Conservation (phyloP, 164 flowering plant species). For the Aristolochia contorta region DNA sequence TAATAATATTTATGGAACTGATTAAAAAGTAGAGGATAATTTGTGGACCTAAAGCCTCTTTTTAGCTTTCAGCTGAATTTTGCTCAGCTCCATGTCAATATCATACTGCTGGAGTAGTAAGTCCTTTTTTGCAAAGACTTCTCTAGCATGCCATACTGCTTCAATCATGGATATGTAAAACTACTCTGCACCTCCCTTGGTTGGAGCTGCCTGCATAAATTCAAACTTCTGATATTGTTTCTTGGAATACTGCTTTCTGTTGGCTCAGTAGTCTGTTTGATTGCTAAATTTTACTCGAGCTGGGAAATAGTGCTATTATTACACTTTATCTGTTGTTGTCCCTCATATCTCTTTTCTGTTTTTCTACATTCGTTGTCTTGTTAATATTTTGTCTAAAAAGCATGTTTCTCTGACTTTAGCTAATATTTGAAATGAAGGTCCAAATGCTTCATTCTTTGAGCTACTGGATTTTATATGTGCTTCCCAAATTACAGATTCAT, state of each 20-base stretch:
- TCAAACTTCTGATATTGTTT: too few species aligned
- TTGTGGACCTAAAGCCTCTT: neutral
- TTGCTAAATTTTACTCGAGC: too few species aligned
- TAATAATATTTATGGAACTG: neutral
- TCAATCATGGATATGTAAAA: too few species aligned
- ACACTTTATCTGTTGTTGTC: neutral
- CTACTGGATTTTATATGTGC: conserved; percentile 67
- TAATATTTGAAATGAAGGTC: conserved; percentile 34
- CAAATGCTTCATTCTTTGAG: conserved; percentile 42
- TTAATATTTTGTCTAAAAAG: neutral
- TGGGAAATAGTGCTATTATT: too few species aligned
- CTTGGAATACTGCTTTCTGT: too few species aligned
- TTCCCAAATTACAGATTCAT: conserved; percentile 70
- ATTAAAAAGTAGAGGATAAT: neutral
- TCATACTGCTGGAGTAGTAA: neutral
- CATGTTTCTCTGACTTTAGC: neutral
- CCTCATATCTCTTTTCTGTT: neutral
- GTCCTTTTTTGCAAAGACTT: too few species aligned
- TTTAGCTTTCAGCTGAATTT: neutral
- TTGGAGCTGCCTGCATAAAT: too few species aligned
- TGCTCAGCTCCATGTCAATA: neutral
- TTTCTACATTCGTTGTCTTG: neutral
- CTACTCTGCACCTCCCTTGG: too few species aligned
- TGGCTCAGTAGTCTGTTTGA: too few species aligned
- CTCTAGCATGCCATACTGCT: too few species aligned